Percentiles rank a stretch among this genome's conserved stretches.
phyloP scores from a whole-genome alignment of 768 basidiomycete species.

The Austroboletus festivus region DNA sequence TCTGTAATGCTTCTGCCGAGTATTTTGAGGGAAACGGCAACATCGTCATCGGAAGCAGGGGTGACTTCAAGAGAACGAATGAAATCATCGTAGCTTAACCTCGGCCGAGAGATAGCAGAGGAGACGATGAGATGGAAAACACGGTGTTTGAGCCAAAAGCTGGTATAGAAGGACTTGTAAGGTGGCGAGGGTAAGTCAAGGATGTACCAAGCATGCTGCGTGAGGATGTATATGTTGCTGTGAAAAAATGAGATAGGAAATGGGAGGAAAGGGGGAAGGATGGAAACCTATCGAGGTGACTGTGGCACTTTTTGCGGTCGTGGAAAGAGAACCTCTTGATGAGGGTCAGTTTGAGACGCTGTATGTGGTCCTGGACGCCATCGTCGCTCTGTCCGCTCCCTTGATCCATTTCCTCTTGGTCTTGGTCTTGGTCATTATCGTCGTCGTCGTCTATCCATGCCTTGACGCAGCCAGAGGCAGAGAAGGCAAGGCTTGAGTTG shows the following conservation, averaged over 20 bases:
- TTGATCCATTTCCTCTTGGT: conserved; percentile 21
- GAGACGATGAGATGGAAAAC: conserved; percentile 48
- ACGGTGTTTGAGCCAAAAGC: conserved; percentile 50
- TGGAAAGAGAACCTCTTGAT: conserved; percentile 52
- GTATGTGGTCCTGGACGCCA: conserved; percentile 13
- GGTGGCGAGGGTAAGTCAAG: conserved; percentile 44
- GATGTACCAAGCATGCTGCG: conserved; percentile 68
- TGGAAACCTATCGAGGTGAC: conserved; percentile 43
- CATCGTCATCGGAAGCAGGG: conserved; percentile 29
- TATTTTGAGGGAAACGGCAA: conserved; percentile 32
- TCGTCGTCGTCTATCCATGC: conserved; percentile 35
- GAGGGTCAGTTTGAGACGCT: conserved; percentile 37
- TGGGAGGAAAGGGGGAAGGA: neutral
- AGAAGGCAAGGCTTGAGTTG: conserved; percentile 27
- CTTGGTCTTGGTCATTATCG: conserved; percentile 20
- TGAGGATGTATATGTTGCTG: conserved; percentile 65
- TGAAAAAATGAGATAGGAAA: conserved; percentile 9
- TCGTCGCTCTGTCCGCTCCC: conserved; percentile 5
- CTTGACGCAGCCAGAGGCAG: conserved; percentile 39
- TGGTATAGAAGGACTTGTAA: conserved; percentile 45
- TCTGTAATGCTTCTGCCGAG: conserved; percentile 43
- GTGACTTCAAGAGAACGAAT: conserved; percentile 32
- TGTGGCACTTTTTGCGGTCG: conserved; percentile 24
- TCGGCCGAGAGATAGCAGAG: conserved; percentile 32
- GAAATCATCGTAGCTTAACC: conserved; percentile 41